Evolutionary conservation across 208 protist genomes (phyloP).

Genomic region (Acanthamoeba healyi): DNA sequence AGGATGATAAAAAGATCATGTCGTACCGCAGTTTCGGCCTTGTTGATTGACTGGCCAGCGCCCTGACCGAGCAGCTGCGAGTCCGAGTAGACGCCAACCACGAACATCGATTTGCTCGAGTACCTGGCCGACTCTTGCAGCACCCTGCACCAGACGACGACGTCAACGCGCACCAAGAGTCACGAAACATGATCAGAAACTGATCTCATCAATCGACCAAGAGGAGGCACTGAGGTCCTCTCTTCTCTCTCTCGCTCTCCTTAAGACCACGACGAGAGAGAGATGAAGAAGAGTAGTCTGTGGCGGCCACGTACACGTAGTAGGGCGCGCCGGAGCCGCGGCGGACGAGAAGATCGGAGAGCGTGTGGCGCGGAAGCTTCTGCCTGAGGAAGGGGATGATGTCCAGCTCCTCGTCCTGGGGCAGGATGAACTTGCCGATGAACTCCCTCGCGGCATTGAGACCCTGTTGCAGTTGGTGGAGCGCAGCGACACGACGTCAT

Average conservation of each 20-base stretch:
- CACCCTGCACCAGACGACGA: neutral
- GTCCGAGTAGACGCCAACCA: slow-evolving; percentile 63
- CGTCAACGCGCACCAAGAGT: neutral
- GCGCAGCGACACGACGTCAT: neutral
- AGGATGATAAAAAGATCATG: neutral
- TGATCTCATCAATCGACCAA: too few species aligned
- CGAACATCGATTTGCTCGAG: slow-evolving; percentile 31
- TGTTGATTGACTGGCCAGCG: slow-evolving; percentile 19
- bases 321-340: slow-evolving; percentile 48
- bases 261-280: neutral
- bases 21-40: slow-evolving; percentile 27
- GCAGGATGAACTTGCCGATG: neutral
- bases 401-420: slow-evolving; percentile 48
- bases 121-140: slow-evolving; percentile 55
- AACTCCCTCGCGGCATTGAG: slow-evolving; percentile 56
- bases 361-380: slow-evolving; percentile 32
- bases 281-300: neutral
- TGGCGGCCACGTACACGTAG: slow-evolving; percentile 55
- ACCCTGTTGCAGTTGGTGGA: neutral
- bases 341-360: slow-evolving; percentile 21
- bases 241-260: too few species aligned
- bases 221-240: neutral
- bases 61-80: slow-evolving; percentile 42
- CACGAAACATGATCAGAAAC: neutral
- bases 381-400: slow-evolving; percentile 49